phyloP scores from a whole-genome alignment of 768 basidiomycete species.

The Boletus tylopilopsis region DNA sequence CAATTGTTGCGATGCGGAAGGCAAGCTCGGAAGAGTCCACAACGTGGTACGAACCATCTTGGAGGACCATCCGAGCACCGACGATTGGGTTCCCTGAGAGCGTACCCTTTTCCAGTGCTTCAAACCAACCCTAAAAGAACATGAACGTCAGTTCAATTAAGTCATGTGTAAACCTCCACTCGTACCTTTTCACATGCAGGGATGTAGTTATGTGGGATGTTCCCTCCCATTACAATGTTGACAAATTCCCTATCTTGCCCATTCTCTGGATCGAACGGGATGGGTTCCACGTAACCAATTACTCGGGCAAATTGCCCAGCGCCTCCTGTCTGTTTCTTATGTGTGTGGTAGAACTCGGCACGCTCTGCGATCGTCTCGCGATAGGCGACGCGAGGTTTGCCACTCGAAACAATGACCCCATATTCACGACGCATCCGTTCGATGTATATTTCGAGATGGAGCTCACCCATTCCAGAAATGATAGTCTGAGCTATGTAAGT shows the following conservation, averaged over 20 bases:
- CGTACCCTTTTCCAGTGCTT: slow-evolving; percentile 88
- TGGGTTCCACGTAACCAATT: slow-evolving; percentile 86
- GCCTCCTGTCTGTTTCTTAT: slow-evolving; percentile 98
- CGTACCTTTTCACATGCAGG: slow-evolving; percentile 90
- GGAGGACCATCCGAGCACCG: slow-evolving; percentile 81
- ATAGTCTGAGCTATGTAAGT: slow-evolving; percentile 64
- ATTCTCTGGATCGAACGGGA: slow-evolving; percentile 67
- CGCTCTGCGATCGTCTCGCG: slow-evolving; percentile 88
- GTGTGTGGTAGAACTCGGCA: slow-evolving; percentile 83
- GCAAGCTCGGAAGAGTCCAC: slow-evolving; percentile 97
- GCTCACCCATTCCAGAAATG: slow-evolving; percentile 99
- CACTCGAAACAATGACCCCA: slow-evolving; percentile 87
- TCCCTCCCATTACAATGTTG: slow-evolving; percentile 86
- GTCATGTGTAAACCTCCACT: background rate
- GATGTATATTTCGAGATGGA: slow-evolving; percentile 98
- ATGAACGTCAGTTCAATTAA: background rate
- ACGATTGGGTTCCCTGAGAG: slow-evolving; percentile 85
- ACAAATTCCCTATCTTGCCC: slow-evolving; percentile 85
- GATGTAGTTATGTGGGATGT: slow-evolving; percentile 87
- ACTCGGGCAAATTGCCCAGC: slow-evolving; percentile 96
- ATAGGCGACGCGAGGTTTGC: slow-evolving; percentile 95
- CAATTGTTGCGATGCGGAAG: slow-evolving; percentile 86
- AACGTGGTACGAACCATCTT: slow-evolving; percentile 89
- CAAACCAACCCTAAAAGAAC: slow-evolving; percentile 76
- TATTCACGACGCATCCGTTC: slow-evolving; percentile 99